Percentiles rank a stretch among this genome's conserved stretches.
These are phyloP conservation scores for Angomonas desouzai DNA, from an alignment of 208 protist genomes.

Conservation along the genomic window DNA sequence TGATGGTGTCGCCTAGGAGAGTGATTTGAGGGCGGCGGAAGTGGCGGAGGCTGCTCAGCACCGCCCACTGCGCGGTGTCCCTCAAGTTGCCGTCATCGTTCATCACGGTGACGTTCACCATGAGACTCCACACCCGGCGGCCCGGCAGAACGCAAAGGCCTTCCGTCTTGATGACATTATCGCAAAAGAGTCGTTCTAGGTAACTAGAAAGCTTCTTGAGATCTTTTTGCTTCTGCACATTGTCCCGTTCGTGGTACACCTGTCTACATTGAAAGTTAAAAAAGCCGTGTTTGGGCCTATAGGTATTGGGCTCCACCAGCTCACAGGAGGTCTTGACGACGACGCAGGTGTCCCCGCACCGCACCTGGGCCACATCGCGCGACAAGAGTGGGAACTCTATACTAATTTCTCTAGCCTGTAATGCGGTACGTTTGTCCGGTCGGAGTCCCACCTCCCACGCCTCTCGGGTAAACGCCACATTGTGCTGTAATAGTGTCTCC, in stretches of 20 bases:
- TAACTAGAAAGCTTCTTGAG: conserved; percentile 63
- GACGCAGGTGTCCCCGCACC: conserved; percentile 86
- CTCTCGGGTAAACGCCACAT: conserved; percentile 54
- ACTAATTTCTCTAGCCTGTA: conserved; percentile 65
- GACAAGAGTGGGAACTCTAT: conserved; percentile 72
- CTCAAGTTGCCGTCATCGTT: conserved; percentile 94
- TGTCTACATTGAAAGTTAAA: conserved; percentile 89
- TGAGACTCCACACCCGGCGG: conserved; percentile 88
- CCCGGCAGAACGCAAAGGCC: conserved; percentile 94
- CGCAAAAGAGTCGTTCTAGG: conserved; percentile 84
- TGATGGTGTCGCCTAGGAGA: conserved; percentile 77
- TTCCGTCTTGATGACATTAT: conserved; percentile 94
- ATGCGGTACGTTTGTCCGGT: conserved; percentile 61
- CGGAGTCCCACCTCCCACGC: conserved; percentile 72
- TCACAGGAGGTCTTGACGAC: conserved; percentile 76
- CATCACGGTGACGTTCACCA: conserved; percentile 84
- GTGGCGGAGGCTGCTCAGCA: conserved; percentile 86
- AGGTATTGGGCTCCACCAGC: conserved; percentile 92
- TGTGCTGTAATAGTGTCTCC: conserved; percentile 54
- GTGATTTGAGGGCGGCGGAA: conserved; percentile 94
- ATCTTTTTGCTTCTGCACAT: conserved; percentile 21
- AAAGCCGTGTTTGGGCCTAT: conserved; percentile 94
- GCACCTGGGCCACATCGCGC: conserved; percentile 75
- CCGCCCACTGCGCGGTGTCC: conserved; percentile 87
- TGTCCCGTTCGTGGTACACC: conserved; percentile 77